Percentiles rank a stretch among this genome's conserved stretches.
Evolutionary conservation across 164 flowering plant genomes (phyloP).

Genomic region (Liriodendron chinense): DNA sequence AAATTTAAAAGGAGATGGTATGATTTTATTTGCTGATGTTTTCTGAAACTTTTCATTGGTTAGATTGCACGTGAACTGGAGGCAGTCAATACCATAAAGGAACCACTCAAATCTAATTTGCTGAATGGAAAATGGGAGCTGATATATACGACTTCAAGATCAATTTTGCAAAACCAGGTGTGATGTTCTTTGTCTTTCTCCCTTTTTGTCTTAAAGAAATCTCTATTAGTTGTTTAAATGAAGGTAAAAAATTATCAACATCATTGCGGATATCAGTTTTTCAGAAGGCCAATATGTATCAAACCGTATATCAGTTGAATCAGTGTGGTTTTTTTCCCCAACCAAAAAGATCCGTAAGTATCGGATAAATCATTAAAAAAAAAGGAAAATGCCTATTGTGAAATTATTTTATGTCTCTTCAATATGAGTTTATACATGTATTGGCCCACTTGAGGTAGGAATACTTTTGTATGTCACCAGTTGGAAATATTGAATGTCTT

Average conservation of each 20-base stretch:
- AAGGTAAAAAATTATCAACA: neutral
- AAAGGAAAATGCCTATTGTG: too few relatives aligned
- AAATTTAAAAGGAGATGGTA: neutral
- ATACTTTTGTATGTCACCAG: too few relatives aligned
- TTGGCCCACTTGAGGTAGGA: too few relatives aligned
- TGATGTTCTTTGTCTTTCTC: neutral
- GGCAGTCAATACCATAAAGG: conserved; percentile 63
- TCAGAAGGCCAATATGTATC: neutral
- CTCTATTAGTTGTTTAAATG: too few relatives aligned
- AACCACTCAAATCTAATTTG: conserved; percentile 74
- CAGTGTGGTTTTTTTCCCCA: too few relatives aligned
- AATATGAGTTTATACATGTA: too few relatives aligned
- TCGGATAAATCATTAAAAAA: too few relatives aligned
- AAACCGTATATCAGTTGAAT: too few relatives aligned
- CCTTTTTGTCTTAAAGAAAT: neutral
- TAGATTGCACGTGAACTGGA: conserved; percentile 79
- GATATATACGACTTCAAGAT: conserved; percentile 79
- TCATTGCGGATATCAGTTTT: neutral
- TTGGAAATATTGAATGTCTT: too few relatives aligned
- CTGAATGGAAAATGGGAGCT: conserved; percentile 96
- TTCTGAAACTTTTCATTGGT: conserved; percentile 8
- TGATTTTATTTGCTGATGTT: neutral
- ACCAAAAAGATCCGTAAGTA: too few relatives aligned
- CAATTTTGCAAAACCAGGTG: conserved; percentile 80
- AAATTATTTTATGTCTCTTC: too few relatives aligned